These are phyloP conservation scores for Phytophthora hibernalis DNA, from an alignment of 352 stramenopile species.

Conservation along the genomic window DNA sequence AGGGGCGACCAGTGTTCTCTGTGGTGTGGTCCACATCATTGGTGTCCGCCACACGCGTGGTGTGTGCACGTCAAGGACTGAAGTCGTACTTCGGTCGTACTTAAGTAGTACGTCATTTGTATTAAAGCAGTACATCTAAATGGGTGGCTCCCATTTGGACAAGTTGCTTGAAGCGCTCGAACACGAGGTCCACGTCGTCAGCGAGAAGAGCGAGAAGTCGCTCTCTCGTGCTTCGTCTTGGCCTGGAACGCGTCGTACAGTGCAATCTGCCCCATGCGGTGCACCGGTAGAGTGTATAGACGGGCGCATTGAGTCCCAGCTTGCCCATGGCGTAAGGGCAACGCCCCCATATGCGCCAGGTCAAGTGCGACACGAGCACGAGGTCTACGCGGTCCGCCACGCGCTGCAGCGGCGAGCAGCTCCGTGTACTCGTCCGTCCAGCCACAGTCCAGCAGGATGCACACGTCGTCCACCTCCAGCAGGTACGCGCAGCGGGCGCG, in stretches of 20 bases:
- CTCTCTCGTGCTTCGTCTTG: slow-evolving; percentile 93
- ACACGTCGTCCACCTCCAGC: slow-evolving; percentile 92
- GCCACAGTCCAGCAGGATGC: slow-evolving; percentile 92
- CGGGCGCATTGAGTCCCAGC: slow-evolving; percentile 82
- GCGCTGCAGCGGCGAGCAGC: slow-evolving; percentile 80
- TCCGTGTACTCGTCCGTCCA: slow-evolving; percentile 91
- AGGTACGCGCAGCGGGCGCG: slow-evolving; percentile 85
- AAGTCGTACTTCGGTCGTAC: too few relatives aligned
- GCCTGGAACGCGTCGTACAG: slow-evolving; percentile 96
- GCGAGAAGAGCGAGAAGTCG: slow-evolving; percentile 89
- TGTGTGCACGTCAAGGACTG: too few relatives aligned
- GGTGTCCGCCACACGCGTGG: too few relatives aligned
- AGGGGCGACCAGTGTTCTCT: too few relatives aligned
- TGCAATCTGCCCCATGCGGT: slow-evolving; percentile 97
- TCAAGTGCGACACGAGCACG: slow-evolving; percentile 91
- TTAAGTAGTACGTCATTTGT: too few relatives aligned
- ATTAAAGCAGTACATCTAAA: too few relatives aligned
- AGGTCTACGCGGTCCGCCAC: slow-evolving; percentile 89
- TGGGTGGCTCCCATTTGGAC: too few relatives aligned
- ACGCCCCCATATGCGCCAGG: slow-evolving; percentile 89
- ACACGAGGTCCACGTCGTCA: slow-evolving; percentile 95
- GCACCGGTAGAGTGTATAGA: slow-evolving; percentile 95
- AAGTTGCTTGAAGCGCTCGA: slow-evolving; percentile 94
- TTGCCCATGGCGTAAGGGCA: slow-evolving; percentile 91
- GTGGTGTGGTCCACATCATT: too few relatives aligned